Evolutionary conservation across 441 rosid species (phyloP), one percentile per base, ranked within the genome.

Genomic region (Macaranga tanarius): DNA sequence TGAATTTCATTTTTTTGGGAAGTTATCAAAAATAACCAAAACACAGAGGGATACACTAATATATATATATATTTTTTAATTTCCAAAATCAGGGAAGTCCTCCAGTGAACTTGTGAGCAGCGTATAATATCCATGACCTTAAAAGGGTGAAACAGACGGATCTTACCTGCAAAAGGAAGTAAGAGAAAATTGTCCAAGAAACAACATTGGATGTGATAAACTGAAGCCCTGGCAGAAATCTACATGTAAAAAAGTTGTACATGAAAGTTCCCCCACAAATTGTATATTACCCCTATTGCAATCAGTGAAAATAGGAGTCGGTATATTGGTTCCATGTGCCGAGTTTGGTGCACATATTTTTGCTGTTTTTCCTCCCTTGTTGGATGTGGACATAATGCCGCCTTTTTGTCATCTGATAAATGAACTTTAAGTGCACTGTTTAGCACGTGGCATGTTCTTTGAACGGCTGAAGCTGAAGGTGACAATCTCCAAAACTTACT

Each of bases 61-160:
- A 15, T n/a, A n/a, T 60, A 2, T 47, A 2, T 72, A 20, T 23
- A 57, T 71, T 9, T 13, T 28, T 44, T 22, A 57, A 73, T 55
- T 71, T 76, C 74, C 71, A 67, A 72, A 67, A 74, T 62, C 81
- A 89, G 94, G 90, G 84, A 78, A 81, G 81, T 78, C 85, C 91
- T 75, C 88, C 92, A 10, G 90, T 89, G 78, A 86, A 78, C 79
- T 66, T 91, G 85, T 89, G 73, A 80, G 60, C n/a, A 19, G 73
- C 26, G 50, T 22, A 52, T 5, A 7, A 12, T 62, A 44, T 51
- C 23, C 19, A 42, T 15, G 26, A 20, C 61, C 61, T 69, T 54
- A 59, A 70, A 67, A 20, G 11, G 64, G 62, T 63, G 55, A 73
- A 74, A 15, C 23, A 54, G 44, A 45, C 0, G 34, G 28, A 16